Percentiles rank a stretch among this genome's conserved stretches.
These are phyloP conservation scores for Berberis thunbergii DNA, from an alignment of 164 flowering plant species.

Conservation along the genomic window DNA sequence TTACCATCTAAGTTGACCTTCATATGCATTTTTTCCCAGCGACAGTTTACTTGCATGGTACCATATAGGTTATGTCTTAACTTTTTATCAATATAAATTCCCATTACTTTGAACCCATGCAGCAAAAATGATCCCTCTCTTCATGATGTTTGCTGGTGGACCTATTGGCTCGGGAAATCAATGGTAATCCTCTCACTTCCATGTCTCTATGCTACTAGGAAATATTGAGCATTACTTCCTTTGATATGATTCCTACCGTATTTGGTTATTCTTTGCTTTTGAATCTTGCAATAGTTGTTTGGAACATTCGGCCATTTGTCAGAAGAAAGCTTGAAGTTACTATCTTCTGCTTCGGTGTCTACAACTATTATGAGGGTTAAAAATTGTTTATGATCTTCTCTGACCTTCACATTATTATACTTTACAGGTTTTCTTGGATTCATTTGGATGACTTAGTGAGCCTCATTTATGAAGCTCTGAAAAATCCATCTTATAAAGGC, in stretches of 20 bases:
- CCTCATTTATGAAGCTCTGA: slow-evolving; percentile 72
- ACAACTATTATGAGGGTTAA: neutral
- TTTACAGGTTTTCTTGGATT: slow-evolving; percentile 96
- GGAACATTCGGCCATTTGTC: too few relatives aligned
- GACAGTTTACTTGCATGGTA: neutral
- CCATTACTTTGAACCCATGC: slow-evolving; percentile 20
- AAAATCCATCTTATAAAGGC: slow-evolving; percentile 84
- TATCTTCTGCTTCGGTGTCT: neutral
- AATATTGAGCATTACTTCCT: too few relatives aligned
- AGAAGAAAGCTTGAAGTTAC: neutral
- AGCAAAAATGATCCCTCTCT: slow-evolving; percentile 97
- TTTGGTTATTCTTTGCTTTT: too few relatives aligned
- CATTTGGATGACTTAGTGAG: slow-evolving; percentile 95
- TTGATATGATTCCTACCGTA: too few relatives aligned
- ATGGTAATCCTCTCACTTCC: slow-evolving; percentile 36
- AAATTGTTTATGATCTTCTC: neutral
- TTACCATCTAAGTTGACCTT: too few relatives aligned
- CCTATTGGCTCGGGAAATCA: slow-evolving; percentile 90
- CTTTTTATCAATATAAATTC: neutral
- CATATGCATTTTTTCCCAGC: too few relatives aligned
- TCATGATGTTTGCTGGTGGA: slow-evolving; percentile 96
- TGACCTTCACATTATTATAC: neutral
- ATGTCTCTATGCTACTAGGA: too few relatives aligned
- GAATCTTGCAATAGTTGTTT: too few relatives aligned
- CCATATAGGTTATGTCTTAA: too few relatives aligned